A percentile compares a stretch with the other conserved stretches of the same genome.
Evolutionary conservation across 2,329 filamentous ascomycete species (phyloP).

Genomic region (Cladosporium velox): DNA sequence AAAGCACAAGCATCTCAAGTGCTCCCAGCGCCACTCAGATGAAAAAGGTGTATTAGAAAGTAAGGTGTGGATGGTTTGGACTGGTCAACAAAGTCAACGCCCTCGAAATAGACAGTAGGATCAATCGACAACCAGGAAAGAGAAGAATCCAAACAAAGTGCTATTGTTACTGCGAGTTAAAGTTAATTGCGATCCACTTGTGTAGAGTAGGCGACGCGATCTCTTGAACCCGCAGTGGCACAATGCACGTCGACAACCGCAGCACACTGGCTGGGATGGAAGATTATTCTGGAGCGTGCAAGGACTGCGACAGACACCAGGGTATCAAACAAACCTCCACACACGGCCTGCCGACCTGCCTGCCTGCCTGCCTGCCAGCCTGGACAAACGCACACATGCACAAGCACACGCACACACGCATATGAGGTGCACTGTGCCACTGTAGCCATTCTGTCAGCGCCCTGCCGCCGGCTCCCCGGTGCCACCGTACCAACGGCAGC

Average conservation of each 20-base stretch:
- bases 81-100: neutral
- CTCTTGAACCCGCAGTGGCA: neutral
- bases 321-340: neutral
- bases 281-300: neutral
- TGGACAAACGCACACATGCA: conserved; percentile 11
- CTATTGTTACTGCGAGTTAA: neutral
- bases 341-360: neutral
- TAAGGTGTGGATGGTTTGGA: neutral
- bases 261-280: neutral
- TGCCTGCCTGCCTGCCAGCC: neutral
- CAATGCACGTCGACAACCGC: neutral
- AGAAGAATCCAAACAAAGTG: neutral
- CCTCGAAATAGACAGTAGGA: neutral
- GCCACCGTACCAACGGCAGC: conserved; percentile 8
- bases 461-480: conserved; percentile 19
- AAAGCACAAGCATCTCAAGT: conserved; percentile 7
- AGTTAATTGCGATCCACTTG: neutral
- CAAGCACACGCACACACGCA: neutral
- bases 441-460: conserved; percentile 2
- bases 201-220: neutral
- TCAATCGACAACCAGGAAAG: neutral
- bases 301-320: conserved; percentile 4
- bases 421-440: neutral
- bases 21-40: neutral
- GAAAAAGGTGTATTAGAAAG: neutral